Base-by-base conservation (phyloP, 805 yeast species). In the Cephaloascus fragrans region DNA sequence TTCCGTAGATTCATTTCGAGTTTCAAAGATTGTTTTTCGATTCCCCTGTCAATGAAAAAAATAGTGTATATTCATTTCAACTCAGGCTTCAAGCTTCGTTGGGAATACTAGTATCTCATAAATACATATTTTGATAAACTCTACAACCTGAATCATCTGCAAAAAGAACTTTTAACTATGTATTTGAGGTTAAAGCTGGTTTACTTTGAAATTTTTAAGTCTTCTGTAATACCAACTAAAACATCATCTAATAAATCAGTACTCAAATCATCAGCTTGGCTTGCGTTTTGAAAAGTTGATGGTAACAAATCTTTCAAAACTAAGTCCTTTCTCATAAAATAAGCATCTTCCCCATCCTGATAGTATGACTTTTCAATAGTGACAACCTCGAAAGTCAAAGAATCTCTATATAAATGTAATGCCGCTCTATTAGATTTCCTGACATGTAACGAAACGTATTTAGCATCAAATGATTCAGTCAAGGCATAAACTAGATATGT, bases 261-360 rank as follows among this genome's bases (percentile, higher is more conserved):
- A 16, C 17, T 39, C 38, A 82, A 62, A 56, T 82, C 83, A 52
- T 83, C 93, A 28, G 59, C 72, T 9, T 51, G 59, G 20, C 55
- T 59, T 16, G 68, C 69, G 15, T 64, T 65, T 46, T 77, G 79
- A 44, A 71, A 73, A 34, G 59, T 57, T 41, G 74, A 69, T 18
- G 90, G 88, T 35, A 77, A 44, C 44, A 83, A 62, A 19, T 80
- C 82, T 14, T 80, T 79, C 35, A 79, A 53, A 17, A 64, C 65
- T 47, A 87, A 67, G 2, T 66, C 69, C 55, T 84, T 84, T 54
- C 77, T 79, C 98, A 93, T 93, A 32, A 93, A 83, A 58, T 89
- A 90, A 14, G 98, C 98, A 61, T 93, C 97, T 61, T 93, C 98
- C 26, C 95, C 95, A 60, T 93, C 97, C 39, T 89, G 96, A 52